Percentiles rank a stretch among this genome's conserved stretches.
Conservation (phyloP, 352 stramenopile species). For the Globisporangium middletonii region DNA sequence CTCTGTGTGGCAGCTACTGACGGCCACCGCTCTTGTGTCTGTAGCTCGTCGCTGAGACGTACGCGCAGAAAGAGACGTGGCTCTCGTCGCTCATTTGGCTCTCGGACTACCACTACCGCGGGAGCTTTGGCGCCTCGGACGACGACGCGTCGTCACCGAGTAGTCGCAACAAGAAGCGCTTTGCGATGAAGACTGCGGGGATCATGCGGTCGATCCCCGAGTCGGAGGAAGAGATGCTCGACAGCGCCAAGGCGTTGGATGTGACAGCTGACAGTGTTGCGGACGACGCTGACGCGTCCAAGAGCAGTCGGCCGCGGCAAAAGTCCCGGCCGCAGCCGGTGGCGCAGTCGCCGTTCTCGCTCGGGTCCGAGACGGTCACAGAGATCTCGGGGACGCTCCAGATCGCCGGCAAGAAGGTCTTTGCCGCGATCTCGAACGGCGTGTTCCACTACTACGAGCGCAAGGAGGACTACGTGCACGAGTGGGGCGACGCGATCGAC, state of each 20-base stretch:
- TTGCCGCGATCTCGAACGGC: conserved; percentile 74
- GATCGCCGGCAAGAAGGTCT: conserved; percentile 54
- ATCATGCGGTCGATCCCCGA: conserved; percentile 46
- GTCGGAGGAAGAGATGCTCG: conserved; percentile 24
- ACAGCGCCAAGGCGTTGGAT: not conserved
- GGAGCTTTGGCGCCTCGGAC: conserved; percentile 8
- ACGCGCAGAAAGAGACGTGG: conserved; percentile 84
- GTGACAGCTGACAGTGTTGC: conserved; percentile 1
- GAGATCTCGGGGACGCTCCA: conserved; percentile 28
- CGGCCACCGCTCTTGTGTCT: too few species aligned
- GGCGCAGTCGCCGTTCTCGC: conserved; percentile 16
- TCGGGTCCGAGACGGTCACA: conserved; percentile 13
- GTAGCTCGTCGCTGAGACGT: conserved; percentile 65
- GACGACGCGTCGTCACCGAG: conserved; percentile 11
- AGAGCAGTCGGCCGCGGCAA: conserved; percentile 3
- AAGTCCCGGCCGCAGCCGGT: conserved; percentile 11
- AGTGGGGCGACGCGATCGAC: conserved; percentile 82
- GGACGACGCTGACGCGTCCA: not conserved
- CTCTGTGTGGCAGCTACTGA: too few species aligned
- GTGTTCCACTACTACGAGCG: conserved; percentile 86
- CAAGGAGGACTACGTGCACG: conserved; percentile 71
- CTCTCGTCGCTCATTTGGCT: conserved; percentile 80
- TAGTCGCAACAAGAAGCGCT: conserved; percentile 31
- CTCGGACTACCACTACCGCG: conserved; percentile 79
- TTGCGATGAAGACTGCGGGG: conserved; percentile 34